These are phyloP conservation scores for Teratosphaeriaceae sp. DNA, from an alignment of 2,329 filamentous ascomycete genomes.

Conservation along the genomic window DNA sequence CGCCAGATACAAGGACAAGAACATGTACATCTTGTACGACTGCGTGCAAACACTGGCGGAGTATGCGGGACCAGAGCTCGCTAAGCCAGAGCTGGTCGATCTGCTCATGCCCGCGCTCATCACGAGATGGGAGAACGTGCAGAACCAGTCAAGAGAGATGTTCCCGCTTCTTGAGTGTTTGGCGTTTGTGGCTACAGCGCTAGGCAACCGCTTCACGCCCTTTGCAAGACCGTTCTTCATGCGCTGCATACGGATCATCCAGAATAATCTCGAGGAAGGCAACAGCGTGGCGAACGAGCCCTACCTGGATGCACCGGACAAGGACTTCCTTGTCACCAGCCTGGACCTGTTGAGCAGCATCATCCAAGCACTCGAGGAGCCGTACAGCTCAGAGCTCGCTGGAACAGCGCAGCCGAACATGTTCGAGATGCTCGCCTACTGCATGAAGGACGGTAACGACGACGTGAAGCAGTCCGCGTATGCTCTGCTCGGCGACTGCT, in stretches of 20 bases:
- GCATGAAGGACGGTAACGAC: slow-evolving; percentile 84
- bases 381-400: slow-evolving; percentile 71
- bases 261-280: slow-evolving; percentile 79
- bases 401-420: slow-evolving; percentile 70
- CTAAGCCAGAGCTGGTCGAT: slow-evolving; percentile 72
- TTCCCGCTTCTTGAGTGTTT: slow-evolving; percentile 95
- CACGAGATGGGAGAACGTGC: slow-evolving; percentile 76
- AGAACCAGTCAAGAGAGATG: slow-evolving; percentile 84
- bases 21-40: slow-evolving; percentile 98
- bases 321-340: slow-evolving; percentile 94
- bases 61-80: slow-evolving; percentile 74
- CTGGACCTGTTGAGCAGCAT: slow-evolving; percentile 89
- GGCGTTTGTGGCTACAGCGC: slow-evolving; percentile 84
- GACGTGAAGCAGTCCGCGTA: slow-evolving; percentile 96
- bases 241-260: slow-evolving; percentile 85
- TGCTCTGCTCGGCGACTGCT: slow-evolving; percentile 87
- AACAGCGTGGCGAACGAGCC: slow-evolving; percentile 60
- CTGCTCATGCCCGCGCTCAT: slow-evolving; percentile 91
- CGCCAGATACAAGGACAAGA: slow-evolving; percentile 91
- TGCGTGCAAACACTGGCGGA: slow-evolving; percentile 96
- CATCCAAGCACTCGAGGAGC: slow-evolving; percentile 74
- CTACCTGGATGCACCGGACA: slow-evolving; percentile 72
- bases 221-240: slow-evolving; percentile 83
- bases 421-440: slow-evolving; percentile 84
- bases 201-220: slow-evolving; percentile 73